Base-by-base conservation (phyloP, 345 rosid species). In the Kernera saxatilis region DNA sequence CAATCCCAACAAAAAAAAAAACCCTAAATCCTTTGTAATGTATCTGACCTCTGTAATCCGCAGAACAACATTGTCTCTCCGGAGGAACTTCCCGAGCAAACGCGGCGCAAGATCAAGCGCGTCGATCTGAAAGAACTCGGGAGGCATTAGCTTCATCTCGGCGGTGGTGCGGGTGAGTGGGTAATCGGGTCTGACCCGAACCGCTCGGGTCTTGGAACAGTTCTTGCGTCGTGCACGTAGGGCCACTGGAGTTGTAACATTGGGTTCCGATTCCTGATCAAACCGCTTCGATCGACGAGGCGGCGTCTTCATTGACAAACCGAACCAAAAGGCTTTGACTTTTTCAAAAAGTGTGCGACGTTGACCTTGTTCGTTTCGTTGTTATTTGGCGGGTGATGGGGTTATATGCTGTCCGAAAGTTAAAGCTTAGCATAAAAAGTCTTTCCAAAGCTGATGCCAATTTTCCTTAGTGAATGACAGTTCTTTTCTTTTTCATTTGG, bases 101-200 rank as follows among this genome's bases (percentile, higher is more conserved):
- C 95, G 88, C 0, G 95, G 96, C 54, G 97, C 98, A 13, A 93
- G 92, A 61, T 87, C 88, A 67, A 93, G 87, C 10, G 97, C 91
- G 71, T 93, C 97, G 12, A 91, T 66, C 48, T 85, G 93, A 69
- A 84, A 93, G 84, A 87, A 93, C 35, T 80, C 80, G n/a, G 58
- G 87, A 6, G 92, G 76, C 71, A 93, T 68, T 15, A 89, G 72
- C 59, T 75, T 72, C 73, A 66, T 75, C 35, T 77, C 70, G 14
- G 58, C 13, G 66, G 53, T 27, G 3, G 35, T 13, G 37, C 22
- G 22, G 60, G 60, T n/a, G 52, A 61, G 8, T 41, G 61, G 59
- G 59, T 66, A 53, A 32, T 48, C 70, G 45, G 83, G 72, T 66
- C 78, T 80, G 68, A 81, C 53, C 69, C 71, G 78, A 71, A 26